A percentile compares a stretch with the other conserved stretches of the same genome.
Evolutionary conservation across 1,139 yeast species (phyloP).

Genomic region (Candida sanyaensis): DNA sequence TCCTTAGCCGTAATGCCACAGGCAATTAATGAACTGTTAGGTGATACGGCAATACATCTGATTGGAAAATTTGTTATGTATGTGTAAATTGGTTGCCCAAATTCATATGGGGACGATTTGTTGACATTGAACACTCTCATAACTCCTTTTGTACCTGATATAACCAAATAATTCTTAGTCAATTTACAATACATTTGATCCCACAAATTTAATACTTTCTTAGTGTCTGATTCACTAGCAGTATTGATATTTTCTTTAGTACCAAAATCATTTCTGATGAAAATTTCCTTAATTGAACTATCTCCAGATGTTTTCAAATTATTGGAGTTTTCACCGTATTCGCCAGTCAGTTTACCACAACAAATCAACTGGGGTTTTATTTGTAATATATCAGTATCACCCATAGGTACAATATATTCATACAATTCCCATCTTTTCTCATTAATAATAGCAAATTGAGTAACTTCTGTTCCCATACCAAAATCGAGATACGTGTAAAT

Average conservation of each 20-base stretch:
- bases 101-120: conserved; percentile 26
- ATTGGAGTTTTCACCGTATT: conserved; percentile 54
- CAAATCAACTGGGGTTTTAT: conserved; percentile 59
- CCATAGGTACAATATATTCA: conserved; percentile 33
- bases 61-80: conserved; percentile 75
- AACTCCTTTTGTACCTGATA: conserved; percentile 75
- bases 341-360: conserved; percentile 71
- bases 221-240: conserved; percentile 21
- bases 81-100: conserved; percentile 69
- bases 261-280: conserved; percentile 37
- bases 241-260: conserved; percentile 17
- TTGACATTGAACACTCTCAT: conserved; percentile 64
- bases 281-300: conserved; percentile 20
- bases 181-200: conserved; percentile 67
- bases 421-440: conserved; percentile 76
- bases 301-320: conserved; percentile 19
- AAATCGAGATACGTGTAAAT: conserved; percentile 50
- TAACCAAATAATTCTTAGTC: conserved; percentile 59
- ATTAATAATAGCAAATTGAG: conserved; percentile 63
- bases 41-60: conserved; percentile 72
- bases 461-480: conserved; percentile 46
- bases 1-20: conserved; percentile 84
- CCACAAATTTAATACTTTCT: conserved; percentile 49
- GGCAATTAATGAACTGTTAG: conserved; percentile 65
- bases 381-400: conserved; percentile 14